A percentile compares a stretch with the other conserved stretches of the same genome.
Conservation (phyloP, 768 basidiomycete species). For the Kwoniella dejecticola region DNA sequence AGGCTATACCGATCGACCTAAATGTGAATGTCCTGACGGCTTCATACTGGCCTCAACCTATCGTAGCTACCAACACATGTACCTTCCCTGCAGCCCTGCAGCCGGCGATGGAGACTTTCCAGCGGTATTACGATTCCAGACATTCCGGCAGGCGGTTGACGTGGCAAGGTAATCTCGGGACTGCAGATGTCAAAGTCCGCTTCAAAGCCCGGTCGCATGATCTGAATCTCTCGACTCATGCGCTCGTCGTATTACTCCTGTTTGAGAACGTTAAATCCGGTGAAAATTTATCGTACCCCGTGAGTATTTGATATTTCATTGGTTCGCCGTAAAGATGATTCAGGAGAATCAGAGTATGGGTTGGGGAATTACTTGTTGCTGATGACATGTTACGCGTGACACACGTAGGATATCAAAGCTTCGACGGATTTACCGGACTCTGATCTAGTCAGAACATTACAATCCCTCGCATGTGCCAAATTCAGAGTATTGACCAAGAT, state of each 20-base stretch:
- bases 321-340: not conserved
- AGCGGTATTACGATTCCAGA: conserved; percentile 82
- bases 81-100: conserved; percentile 68
- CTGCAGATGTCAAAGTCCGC: conserved; percentile 78
- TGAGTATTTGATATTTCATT: conserved; percentile 54
- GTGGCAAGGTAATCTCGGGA: conserved; percentile 88
- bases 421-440: conserved; percentile 71
- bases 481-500: conserved; percentile 89
- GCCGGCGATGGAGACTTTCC: conserved; percentile 72
- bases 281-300: conserved; percentile 75
- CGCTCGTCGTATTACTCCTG: conserved; percentile 79
- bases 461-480: conserved; percentile 93
- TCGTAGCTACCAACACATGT: conserved; percentile 62
- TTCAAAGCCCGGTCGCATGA: conserved; percentile 84
- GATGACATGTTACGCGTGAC: not conserved
- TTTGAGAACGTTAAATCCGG: conserved; percentile 73
- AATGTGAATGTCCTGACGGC: conserved; percentile 92
- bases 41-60: conserved; percentile 89
- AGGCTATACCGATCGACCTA: conserved; percentile 78
- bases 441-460: conserved; percentile 88
- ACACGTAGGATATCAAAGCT: conserved; percentile 73
- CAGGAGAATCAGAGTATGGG: too few relatives aligned
- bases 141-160: conserved; percentile 88
- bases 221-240: conserved; percentile 87
- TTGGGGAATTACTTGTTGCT: too few relatives aligned